phyloP scores from a whole-genome alignment of 257 asterid species.

The Fraxinus anomala region DNA sequence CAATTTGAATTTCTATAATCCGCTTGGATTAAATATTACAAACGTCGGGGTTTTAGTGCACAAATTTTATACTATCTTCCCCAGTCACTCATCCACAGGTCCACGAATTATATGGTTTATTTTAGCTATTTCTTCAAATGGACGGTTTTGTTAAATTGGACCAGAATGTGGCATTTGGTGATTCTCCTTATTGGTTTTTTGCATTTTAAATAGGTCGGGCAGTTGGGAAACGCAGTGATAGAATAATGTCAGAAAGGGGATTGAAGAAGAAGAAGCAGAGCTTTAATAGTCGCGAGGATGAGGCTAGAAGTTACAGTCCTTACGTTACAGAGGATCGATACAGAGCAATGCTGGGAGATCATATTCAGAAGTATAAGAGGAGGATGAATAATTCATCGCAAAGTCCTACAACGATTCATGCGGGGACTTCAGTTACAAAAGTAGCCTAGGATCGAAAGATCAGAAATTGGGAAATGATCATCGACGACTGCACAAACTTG shows the following conservation, averaged over 20 bases:
- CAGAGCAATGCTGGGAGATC: constrained; percentile 96
- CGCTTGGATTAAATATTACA: not conserved
- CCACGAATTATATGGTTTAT: constrained; percentile 16
- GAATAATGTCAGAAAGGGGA: constrained; percentile 67
- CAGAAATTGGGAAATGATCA: constrained; percentile 56
- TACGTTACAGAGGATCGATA: constrained; percentile 82
- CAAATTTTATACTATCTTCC: not conserved
- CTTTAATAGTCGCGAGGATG: constrained; percentile 77
- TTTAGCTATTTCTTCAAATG: constrained; percentile 18
- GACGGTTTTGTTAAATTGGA: constrained; percentile 2
- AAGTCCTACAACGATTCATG: constrained; percentile 50
- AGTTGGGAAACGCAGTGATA: constrained; percentile 51
- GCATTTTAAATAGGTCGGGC: constrained; percentile 51
- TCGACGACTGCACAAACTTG: constrained; percentile 21
- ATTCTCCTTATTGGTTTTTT: constrained; percentile 24
- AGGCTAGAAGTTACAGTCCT: constrained; percentile 58
- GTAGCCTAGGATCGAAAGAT: constrained; percentile 56
- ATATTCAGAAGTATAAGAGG: constrained; percentile 81
- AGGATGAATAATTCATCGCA: constrained; percentile 63
- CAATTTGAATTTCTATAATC: constrained; percentile 15
- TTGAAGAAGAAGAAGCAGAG: constrained; percentile 71
- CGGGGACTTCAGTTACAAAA: constrained; percentile 45
- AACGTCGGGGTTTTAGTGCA: not conserved
- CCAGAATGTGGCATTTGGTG: constrained; percentile 22
- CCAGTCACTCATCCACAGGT: constrained; percentile 20